Evolutionary conservation across 345 rosid species (phyloP), one percentile per base, ranked within the genome.

Genomic region (Turnera subulata): DNA sequence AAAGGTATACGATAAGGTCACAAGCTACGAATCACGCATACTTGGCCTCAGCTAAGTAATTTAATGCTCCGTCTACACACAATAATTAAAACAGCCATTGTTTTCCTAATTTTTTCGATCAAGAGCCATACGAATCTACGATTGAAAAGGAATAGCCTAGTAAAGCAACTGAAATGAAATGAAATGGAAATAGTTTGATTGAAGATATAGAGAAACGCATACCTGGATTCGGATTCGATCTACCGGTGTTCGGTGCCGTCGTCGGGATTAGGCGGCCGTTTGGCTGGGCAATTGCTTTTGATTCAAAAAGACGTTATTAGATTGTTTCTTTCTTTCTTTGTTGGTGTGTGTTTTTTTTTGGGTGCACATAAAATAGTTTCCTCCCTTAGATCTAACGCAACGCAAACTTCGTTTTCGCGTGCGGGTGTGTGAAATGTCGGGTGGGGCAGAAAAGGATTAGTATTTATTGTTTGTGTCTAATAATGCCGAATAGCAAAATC

Each of bases 311-410:
- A 55, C 25, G 53, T 11, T 6, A 1, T 10, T 21, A 4, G 10
- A 10, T 1, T 11, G 52, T 14, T 45, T n/a, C n/a, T n/a, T n/a
- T n/a, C n/a, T n/a, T n/a, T n/a, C n/a, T n/a, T n/a, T 2, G 50
- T 8, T 46, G 50, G 21, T n/a, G 10, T 6, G 40, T 37, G 11
- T 37, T 9, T 7, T 13, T 37, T 37, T 13, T 37, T 13, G 13
- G 40, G 8, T 29, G 35, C 35, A 8, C 8, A 8, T 29, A 29
- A 29, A 29, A 4, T 4, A 29, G 35, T 29, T 29, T 26, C 4
- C 15, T 59, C 38, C 38, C 60, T 71, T 78, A 43, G 76, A 68
- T 71, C 82, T 67, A 42, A 42, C 45, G 16, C 45, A 42, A 71
- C 50, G 72, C 72, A 53, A 68, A 19, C 56, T 52, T 61, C 58